Conservation (phyloP, 1,284 basidiomycete genomes). For the Tilletia horrida region DNA sequence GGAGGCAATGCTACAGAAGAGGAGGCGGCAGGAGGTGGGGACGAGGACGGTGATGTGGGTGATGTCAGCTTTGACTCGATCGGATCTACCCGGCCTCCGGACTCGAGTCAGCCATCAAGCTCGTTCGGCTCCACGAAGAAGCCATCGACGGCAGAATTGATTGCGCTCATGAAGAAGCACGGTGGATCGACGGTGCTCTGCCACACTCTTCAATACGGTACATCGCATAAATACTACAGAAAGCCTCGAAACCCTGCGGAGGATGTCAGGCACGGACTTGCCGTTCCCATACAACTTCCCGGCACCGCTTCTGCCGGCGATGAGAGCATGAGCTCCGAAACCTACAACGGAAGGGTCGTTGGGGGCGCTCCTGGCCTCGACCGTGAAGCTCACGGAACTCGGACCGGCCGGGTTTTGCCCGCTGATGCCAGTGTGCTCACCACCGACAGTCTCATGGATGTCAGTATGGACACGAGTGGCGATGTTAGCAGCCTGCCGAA, state of each 20-base stretch:
- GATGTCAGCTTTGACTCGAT: neutral
- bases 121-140: neutral
- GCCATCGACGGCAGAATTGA: neutral
- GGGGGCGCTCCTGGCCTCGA: too few species aligned
- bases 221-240: conserved; percentile 12
- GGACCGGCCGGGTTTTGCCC: too few species aligned
- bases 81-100: too few species aligned
- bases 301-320: too few species aligned
- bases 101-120: neutral
- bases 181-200: conserved; percentile 6
- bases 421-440: too few species aligned
- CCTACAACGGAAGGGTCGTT: too few species aligned
- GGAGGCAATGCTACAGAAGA: neutral
- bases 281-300: neutral
- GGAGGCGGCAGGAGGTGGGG: neutral
- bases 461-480: too few species aligned
- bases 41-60: neutral
- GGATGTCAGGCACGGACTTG: neutral
- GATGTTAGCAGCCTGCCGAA: too few species aligned
- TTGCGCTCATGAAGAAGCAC: conserved; percentile 12
- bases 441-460: too few species aligned
- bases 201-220: neutral
- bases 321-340: too few species aligned
- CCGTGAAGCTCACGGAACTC: too few species aligned
- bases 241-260: neutral